Base-by-base conservation (phyloP, 202 grass and related monocot species). In the Digitaria exilis region DNA sequence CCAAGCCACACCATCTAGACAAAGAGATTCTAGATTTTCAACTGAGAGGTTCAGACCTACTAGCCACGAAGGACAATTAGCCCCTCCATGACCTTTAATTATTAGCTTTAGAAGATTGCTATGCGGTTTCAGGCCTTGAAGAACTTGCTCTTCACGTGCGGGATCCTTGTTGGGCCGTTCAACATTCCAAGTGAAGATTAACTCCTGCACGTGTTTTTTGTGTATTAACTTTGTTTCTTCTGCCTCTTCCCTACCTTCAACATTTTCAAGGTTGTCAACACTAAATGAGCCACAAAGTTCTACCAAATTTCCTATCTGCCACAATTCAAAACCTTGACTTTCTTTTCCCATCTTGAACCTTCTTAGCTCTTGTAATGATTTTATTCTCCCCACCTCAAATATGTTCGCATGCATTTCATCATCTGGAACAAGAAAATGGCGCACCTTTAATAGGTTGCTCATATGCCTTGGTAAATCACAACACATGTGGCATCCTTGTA, bases 61-160 rank as follows among this genome's bases (percentile, higher is more conserved):
- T 11, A 85, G 16, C 82, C 82, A 85, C 15, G 51, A 18, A 7
- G 83, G 83, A 0, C 55, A 78, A 31, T 8, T 30, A 31, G 5
- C 3, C 6, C 83, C 83, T 29, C 44, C 17, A 44, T 72, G 75
- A 15, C 81, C 60, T 67, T 0, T 76, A 5, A 84, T 84, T 7
- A 32, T 3, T 34, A 84, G 12, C 1, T 19, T 11, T 31, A 10
- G 12, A 30, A 84, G 81, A 24, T 56, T 44, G 2, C n/a, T 50
- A 44, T 42, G 29, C 19, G 73, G 82, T 5, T 8, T 15, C 4
- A 77, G 82, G 3, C 16, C 29, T 17, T 67, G 56, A 44, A 84
- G 30, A 43, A 39, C 21, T 4, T 24, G 1, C 3, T 57, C 7
- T 25, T 68, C 21, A 2, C 3, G 3, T 6, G 2, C 10, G 30